A percentile compares a stretch with the other conserved stretches of the same genome.
Conservation (phyloP, 768 basidiomycete genomes). For the Postia placenta region DNA sequence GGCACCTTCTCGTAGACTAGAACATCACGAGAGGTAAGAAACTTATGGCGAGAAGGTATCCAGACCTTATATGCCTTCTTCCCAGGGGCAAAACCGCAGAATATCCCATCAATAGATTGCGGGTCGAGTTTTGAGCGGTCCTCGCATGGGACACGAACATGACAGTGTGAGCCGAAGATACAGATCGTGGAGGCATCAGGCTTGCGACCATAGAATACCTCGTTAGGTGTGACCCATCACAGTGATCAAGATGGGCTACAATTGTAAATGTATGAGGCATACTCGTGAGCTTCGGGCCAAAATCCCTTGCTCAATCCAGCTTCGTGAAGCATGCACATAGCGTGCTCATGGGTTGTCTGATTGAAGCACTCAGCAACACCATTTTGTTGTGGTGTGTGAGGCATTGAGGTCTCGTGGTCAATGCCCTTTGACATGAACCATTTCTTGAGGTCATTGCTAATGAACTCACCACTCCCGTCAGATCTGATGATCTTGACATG, state of each 20-base stretch:
- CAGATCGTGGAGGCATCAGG: slow-evolving; percentile 18
- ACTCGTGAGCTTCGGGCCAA: slow-evolving; percentile 17
- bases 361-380: slow-evolving; percentile 21
- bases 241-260: slow-evolving; percentile 13
- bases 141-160: slow-evolving; percentile 8
- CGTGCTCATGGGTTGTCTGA: slow-evolving; percentile 14
- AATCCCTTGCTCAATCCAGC: slow-evolving; percentile 12
- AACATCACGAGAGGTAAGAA: slow-evolving; percentile 4
- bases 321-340: slow-evolving; percentile 13
- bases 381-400: slow-evolving; percentile 17
- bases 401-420: slow-evolving; percentile 14
- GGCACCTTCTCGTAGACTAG: neutral
- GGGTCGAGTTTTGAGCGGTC: slow-evolving; percentile 10
- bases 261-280: slow-evolving; percentile 17
- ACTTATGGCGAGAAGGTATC: slow-evolving; percentile 1
- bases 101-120: slow-evolving; percentile 13
- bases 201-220: slow-evolving; percentile 18
- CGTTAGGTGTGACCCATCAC: slow-evolving; percentile 14
- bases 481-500: slow-evolving; percentile 14
- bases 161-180: slow-evolving; percentile 15
- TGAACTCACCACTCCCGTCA: slow-evolving; percentile 23
- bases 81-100: slow-evolving; percentile 16
- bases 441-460: neutral
- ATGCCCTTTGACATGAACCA: slow-evolving; percentile 14
- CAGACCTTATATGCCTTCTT: slow-evolving; percentile 17